phyloP scores from a whole-genome alignment of 1,139 yeast species.

The Suhomyces atakaporum region DNA sequence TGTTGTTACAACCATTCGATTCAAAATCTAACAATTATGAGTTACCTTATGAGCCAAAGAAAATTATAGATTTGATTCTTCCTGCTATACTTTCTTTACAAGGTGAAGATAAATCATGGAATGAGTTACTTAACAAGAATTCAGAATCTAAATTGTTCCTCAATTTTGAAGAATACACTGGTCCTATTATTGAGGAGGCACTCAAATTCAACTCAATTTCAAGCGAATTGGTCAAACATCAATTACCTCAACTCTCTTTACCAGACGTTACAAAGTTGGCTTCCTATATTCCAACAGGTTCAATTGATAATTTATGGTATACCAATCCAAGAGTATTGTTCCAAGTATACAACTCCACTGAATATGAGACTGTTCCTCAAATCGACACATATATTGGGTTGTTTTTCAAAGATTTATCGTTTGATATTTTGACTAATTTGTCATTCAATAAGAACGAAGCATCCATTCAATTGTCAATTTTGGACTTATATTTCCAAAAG shows the following conservation, averaged over 20 bases:
- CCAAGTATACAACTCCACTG: constrained; percentile 59
- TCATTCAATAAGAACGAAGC: constrained; percentile 90
- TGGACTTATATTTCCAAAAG: constrained; percentile 72
- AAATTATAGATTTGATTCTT: constrained; percentile 52
- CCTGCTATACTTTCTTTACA: constrained; percentile 52
- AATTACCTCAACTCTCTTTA: constrained; percentile 47
- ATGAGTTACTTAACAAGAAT: constrained; percentile 15
- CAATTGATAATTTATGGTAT: constrained; percentile 43
- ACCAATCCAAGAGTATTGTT: constrained; percentile 60
- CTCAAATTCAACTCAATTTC: constrained; percentile 42
- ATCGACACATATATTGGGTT: constrained; percentile 56
- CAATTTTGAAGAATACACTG: constrained; percentile 32
- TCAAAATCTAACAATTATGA: constrained; percentile 32
- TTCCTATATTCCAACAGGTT: constrained; percentile 30
- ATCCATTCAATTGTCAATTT: constrained; percentile 74
- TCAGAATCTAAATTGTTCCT: constrained; percentile 31
- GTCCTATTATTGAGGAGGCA: constrained; percentile 40
- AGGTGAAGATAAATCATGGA: constrained; percentile 31
- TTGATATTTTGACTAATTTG: constrained; percentile 74
- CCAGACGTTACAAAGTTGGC: constrained; percentile 46
- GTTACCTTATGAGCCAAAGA: constrained; percentile 57
- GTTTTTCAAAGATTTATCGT: constrained; percentile 71
- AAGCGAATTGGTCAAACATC: constrained; percentile 43
- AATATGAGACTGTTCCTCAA: constrained; percentile 74
- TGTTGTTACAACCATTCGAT: constrained; percentile 43